phyloP scores from a whole-genome alignment of 2,329 filamentous ascomycete genomes.

The Stagonosporopsis cucurbitacearum region DNA sequence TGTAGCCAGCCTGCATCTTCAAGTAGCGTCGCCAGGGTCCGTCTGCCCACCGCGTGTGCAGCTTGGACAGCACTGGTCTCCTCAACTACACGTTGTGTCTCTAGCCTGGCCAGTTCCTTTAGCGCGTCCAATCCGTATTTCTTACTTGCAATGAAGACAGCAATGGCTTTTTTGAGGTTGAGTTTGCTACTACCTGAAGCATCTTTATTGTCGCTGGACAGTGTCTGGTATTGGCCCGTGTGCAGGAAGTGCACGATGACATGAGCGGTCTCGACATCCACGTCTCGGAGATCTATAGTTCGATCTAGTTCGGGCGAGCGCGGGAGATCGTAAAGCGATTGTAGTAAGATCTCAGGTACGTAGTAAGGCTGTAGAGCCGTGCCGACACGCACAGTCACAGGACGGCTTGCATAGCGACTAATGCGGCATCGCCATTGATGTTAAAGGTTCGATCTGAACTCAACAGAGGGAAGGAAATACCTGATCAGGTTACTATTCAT shows the following conservation, averaged over 20 bases:
- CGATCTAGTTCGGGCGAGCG: neutral
- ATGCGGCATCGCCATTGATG: neutral
- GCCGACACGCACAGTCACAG: neutral
- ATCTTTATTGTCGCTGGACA: neutral
- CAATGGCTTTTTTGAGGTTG: neutral
- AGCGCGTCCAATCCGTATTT: neutral
- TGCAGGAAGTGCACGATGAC: conserved; percentile 33
- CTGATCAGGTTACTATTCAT: neutral
- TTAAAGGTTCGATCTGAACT: neutral
- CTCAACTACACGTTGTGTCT: neutral
- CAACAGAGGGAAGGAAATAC: neutral
- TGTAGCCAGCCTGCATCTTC: conserved; percentile 3
- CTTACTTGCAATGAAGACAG: neutral
- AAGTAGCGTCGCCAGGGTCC: neutral
- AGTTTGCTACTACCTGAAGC: neutral
- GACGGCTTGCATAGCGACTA: conserved; percentile 1
- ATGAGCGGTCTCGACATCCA: conserved; percentile 27
- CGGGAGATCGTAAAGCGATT: neutral
- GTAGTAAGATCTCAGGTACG: neutral
- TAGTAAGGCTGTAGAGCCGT: neutral
- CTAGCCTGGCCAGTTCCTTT: neutral
- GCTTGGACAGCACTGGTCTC: neutral
- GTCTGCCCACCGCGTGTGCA: neutral
- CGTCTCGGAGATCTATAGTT: conserved; percentile 1
- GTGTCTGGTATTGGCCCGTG: conserved; percentile 35